Evolutionary conservation across 768 basidiomycete genomes (phyloP).

Genomic region (Roridomyces roridus): DNA sequence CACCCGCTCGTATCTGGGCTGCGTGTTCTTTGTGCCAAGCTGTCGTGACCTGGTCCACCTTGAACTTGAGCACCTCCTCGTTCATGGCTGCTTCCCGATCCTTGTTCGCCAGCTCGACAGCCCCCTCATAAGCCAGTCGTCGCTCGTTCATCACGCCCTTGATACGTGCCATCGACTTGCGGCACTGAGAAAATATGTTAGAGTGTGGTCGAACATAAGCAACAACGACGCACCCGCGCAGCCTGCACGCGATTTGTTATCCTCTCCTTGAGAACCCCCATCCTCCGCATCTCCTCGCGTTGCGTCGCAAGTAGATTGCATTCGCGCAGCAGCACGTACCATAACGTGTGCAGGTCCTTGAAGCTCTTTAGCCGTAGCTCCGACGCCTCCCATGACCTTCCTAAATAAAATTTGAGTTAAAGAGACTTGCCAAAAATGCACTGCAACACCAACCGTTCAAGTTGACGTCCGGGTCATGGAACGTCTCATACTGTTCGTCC

Average conservation of each 20-base stretch:
- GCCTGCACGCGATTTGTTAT: conserved; percentile 35
- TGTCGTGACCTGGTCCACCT: conserved; percentile 27
- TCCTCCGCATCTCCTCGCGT: conserved; percentile 73
- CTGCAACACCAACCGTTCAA: background rate
- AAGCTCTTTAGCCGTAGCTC: conserved; percentile 93
- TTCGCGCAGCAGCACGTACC: conserved; percentile 91
- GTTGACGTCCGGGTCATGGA: conserved; percentile 10
- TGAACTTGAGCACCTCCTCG: conserved; percentile 36
- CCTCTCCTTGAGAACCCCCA: conserved; percentile 44
- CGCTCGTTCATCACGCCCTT: conserved; percentile 93
- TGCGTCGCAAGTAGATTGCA: conserved; percentile 92
- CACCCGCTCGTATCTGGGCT: conserved; percentile 10
- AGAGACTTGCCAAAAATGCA: conserved; percentile 35
- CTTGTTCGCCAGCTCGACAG: conserved; percentile 50
- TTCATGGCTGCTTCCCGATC: conserved; percentile 27
- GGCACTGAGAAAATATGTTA: conserved; percentile 59
- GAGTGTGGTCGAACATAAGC: background rate
- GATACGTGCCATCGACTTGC: conserved; percentile 96
- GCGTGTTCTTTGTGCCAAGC: conserved; percentile 19
- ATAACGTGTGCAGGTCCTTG: conserved; percentile 90
- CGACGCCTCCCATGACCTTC: conserved; percentile 84
- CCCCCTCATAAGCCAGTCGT: conserved; percentile 81
- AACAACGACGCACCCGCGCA: conserved; percentile 46
- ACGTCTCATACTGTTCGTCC: conserved; percentile 58
- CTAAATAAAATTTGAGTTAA: conserved; percentile 47